A percentile compares a stretch with the other conserved stretches of the same genome.
Evolutionary conservation across 306 rosid species (phyloP).

Genomic region (Cyamopsis tetragonoloba): DNA sequence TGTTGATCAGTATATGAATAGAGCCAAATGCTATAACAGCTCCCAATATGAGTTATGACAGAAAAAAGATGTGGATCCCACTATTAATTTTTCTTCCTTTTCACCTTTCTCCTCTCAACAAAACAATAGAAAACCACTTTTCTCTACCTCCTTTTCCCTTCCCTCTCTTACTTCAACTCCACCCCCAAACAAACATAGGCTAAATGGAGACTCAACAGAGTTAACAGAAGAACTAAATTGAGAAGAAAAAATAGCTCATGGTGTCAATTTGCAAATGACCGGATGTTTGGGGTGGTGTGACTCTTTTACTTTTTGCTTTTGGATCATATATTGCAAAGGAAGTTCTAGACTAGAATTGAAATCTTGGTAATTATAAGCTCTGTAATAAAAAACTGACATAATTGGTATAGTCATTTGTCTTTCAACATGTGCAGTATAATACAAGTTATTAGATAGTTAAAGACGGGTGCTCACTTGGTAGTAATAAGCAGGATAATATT

Average conservation of each 20-base stretch:
- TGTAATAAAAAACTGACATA: not conserved
- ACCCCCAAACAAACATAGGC: too few species aligned
- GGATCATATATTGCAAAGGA: not conserved
- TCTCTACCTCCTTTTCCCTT: too few species aligned
- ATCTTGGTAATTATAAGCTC: not conserved
- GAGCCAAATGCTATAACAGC: not conserved
- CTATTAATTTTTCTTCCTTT: too few species aligned
- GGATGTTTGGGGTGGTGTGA: too few species aligned
- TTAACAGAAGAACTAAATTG: too few species aligned
- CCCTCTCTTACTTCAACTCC: too few species aligned
- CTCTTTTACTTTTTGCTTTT: conserved; percentile 18
- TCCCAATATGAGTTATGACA: not conserved
- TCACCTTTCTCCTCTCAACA: too few species aligned
- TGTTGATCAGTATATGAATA: not conserved
- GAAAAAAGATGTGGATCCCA: too few species aligned
- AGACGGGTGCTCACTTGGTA: conserved; percentile 56
- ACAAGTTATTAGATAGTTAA: conserved; percentile 24
- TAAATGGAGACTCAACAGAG: too few species aligned
- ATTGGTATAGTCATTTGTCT: conserved; percentile 4
- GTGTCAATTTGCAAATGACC: too few species aligned
- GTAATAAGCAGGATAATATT: conserved; percentile 76
- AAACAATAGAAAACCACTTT: too few species aligned
- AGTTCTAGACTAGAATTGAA: not conserved
- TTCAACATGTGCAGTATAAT: conserved; percentile 4
- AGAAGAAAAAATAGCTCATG: too few species aligned